Conservation (phyloP, 2,329 filamentous ascomycete genomes). For the Didymella segeticola region DNA sequence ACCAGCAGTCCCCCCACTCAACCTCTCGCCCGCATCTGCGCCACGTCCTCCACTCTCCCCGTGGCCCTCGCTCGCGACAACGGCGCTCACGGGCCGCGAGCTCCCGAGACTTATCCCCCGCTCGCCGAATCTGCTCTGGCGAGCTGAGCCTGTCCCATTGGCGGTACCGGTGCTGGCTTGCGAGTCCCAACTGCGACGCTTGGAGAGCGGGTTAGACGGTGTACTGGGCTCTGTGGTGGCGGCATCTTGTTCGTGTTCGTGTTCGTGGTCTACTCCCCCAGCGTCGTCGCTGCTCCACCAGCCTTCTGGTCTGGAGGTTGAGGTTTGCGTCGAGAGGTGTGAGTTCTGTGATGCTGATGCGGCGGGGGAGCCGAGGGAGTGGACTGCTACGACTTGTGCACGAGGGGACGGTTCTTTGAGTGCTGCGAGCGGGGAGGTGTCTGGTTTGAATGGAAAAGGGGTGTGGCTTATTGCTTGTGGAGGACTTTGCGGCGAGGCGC, state of each 20-base stretch:
- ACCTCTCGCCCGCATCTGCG: not conserved
- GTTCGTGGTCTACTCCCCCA: too few relatives aligned
- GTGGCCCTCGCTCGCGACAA: conserved; percentile 34
- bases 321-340: conserved; percentile 38
- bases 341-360: conserved; percentile 27
- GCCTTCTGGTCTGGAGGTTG: conserved; percentile 45
- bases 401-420: not conserved
- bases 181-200: conserved; percentile 35
- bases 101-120: conserved; percentile 45
- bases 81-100: conserved; percentile 40
- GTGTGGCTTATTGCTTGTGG: conserved; percentile 18
- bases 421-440: not conserved
- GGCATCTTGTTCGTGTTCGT: too few relatives aligned
- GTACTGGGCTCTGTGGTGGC: conserved; percentile 36
- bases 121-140: conserved; percentile 36
- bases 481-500: conserved; percentile 18
- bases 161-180: conserved; percentile 30
- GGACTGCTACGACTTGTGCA: conserved; percentile 9
- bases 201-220: conserved; percentile 16
- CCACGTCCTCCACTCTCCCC: conserved; percentile 24
- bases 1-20: conserved; percentile 1
- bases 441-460: conserved; percentile 29
- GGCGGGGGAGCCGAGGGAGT: conserved; percentile 27
- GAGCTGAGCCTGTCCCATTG: too few relatives aligned
- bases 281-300: conserved; percentile 51